These are phyloP conservation scores for Mixia osmundae DNA, from an alignment of 1,284 basidiomycete genomes.

Conservation along the genomic window DNA sequence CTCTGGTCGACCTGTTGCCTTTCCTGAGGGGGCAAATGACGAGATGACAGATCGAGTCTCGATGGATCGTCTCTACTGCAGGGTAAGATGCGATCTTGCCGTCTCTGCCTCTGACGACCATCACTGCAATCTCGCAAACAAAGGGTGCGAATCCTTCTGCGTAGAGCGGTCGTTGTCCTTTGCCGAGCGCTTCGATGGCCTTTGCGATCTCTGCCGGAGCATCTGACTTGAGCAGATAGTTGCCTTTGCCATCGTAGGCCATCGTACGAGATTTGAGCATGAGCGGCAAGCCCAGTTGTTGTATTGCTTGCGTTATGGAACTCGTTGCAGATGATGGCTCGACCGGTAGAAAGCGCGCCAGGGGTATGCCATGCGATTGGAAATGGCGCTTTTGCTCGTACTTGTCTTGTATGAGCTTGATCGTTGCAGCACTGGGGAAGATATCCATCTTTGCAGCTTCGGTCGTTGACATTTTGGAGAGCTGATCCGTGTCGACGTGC, in stretches of 20 bases:
- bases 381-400: slow-evolving; percentile 69
- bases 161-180: slow-evolving; percentile 33
- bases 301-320: slow-evolving; percentile 33
- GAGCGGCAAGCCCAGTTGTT: slow-evolving; percentile 52
- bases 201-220: slow-evolving; percentile 32
- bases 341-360: slow-evolving; percentile 38
- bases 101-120: slow-evolving; percentile 64
- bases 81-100: slow-evolving; percentile 71
- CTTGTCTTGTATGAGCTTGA: slow-evolving; percentile 88
- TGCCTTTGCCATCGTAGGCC: slow-evolving; percentile 91
- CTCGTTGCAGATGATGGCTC: slow-evolving; percentile 5
- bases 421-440: slow-evolving; percentile 63
- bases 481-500: slow-evolving; percentile 61
- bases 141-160: slow-evolving; percentile 89
- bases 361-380: slow-evolving; percentile 33
- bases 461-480: slow-evolving; percentile 39
- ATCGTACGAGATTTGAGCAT: slow-evolving; percentile 92
- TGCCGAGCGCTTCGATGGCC: slow-evolving; percentile 34
- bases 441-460: slow-evolving; percentile 28
- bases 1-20: slow-evolving; percentile 30
- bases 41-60: slow-evolving; percentile 79
- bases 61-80: slow-evolving; percentile 85
- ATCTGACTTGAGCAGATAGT: slow-evolving; percentile 43
- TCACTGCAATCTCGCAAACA: slow-evolving; percentile 75
- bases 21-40: slow-evolving; percentile 61